phyloP scores from a whole-genome alignment of 495 filamentous ascomycete species.

The Hypoxylon subgilvum region DNA sequence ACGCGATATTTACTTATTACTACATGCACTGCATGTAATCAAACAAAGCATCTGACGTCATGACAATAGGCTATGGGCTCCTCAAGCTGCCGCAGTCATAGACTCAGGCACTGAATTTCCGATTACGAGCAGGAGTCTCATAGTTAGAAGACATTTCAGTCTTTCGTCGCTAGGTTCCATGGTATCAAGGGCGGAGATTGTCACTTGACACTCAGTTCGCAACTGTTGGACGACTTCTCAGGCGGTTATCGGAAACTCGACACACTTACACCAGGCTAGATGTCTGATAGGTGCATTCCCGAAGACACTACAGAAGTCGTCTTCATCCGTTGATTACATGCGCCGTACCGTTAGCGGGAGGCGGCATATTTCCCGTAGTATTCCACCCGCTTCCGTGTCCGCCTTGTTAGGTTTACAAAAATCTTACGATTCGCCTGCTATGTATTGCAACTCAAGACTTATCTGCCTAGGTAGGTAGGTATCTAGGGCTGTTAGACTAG shows the following conservation, averaged over 20 bases:
- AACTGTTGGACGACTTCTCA: constrained; percentile 4
- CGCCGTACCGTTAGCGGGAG: constrained; percentile 28
- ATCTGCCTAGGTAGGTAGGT: not conserved
- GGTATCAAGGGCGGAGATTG: not conserved
- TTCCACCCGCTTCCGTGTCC: constrained; percentile 9
- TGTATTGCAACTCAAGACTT: too few species aligned
- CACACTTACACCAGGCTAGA: not conserved
- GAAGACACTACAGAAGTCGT: constrained; percentile 13
- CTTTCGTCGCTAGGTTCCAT: too few species aligned
- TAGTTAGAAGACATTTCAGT: too few species aligned
- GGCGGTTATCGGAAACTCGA: constrained; percentile 2
- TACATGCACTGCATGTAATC: not conserved
- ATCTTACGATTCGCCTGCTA: too few species aligned
- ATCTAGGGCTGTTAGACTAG: too few species aligned
- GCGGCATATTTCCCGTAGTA: constrained; percentile 18
- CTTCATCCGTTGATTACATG: constrained; percentile 7
- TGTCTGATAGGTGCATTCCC: constrained; percentile 26
- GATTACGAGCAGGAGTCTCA: too few species aligned
- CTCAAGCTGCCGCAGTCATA: too few species aligned
- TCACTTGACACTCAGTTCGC: constrained; percentile 3
- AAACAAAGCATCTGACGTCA: constrained; percentile 20
- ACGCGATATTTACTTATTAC: not conserved
- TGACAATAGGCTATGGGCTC: constrained; percentile 1
- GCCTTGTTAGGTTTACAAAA: constrained; percentile 23
- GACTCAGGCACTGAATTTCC: too few species aligned